Evolutionary conservation across 495 filamentous ascomycete species (phyloP).

Genomic region (Aspergillus biplanus): DNA sequence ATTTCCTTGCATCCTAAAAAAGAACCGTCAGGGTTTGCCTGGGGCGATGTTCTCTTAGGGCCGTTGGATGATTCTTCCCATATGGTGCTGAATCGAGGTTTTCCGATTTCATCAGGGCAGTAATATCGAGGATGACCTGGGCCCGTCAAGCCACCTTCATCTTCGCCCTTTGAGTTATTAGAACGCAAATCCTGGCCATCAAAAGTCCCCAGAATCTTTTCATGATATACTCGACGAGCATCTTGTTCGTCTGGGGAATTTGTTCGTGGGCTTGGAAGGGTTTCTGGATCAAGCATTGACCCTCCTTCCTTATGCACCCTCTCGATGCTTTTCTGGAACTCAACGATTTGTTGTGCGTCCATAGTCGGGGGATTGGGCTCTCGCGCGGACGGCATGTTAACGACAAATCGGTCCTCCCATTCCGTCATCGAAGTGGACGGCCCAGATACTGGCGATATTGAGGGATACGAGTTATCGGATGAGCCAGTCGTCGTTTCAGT

Average conservation of each 20-base stretch:
- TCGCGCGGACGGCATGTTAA: slow-evolving; percentile 51
- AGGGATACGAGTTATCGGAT: slow-evolving; percentile 35
- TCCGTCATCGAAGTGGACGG: slow-evolving; percentile 39
- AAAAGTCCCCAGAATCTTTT: slow-evolving; percentile 19
- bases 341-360: slow-evolving; percentile 42
- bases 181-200: slow-evolving; percentile 31
- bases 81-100: slow-evolving; percentile 43
- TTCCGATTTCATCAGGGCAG: slow-evolving; percentile 49
- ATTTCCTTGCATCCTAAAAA: slow-evolving; percentile 55
- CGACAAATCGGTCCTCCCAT: slow-evolving; percentile 52
- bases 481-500: slow-evolving; percentile 34
- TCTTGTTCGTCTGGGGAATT: slow-evolving; percentile 31
- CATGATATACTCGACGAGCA: background rate
- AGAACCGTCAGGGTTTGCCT: slow-evolving; percentile 41
- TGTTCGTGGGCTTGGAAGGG: slow-evolving; percentile 38
- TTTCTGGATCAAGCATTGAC: slow-evolving; percentile 37
- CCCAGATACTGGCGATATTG: slow-evolving; percentile 41
- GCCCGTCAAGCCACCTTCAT: slow-evolving; percentile 11
- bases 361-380: slow-evolving; percentile 49
- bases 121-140: slow-evolving; percentile 35
- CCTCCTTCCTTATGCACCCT: slow-evolving; percentile 34
- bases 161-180: slow-evolving; percentile 17
- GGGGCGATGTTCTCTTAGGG: slow-evolving; percentile 27
- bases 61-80: slow-evolving; percentile 41
- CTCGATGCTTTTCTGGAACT: slow-evolving; percentile 48